Evolutionary conservation across 768 basidiomycete genomes (phyloP), one percentile per base, ranked within the genome.

Genomic region (Termitomyces eurrhizus): DNA sequence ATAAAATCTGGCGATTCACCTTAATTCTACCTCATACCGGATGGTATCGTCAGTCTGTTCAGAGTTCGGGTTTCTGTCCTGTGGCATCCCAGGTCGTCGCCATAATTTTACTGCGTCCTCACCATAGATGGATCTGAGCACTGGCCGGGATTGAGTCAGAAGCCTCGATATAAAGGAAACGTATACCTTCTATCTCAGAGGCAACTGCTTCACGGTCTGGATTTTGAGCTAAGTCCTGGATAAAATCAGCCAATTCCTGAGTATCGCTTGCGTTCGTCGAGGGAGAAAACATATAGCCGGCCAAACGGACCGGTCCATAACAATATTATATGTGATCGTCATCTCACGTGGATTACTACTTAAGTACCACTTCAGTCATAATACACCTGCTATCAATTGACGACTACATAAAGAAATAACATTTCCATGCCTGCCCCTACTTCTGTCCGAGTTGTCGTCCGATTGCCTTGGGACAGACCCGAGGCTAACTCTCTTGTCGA

Each of bases 81-180:
- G 59, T 60, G 64, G 59, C 62, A 66, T 36, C 24, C 57, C 50
- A 32, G 76, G 65, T 33, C 80, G 76, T 53, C 71, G 75, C 85
- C 87, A 92, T 36, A 85, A 70, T n/a, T 75, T 77, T 42, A 93
- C 76, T 14, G 86, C 78, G 45, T 82, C 75, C 9, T 88, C 84
- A 45, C 90, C 91, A 66, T 93, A 93, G 66, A 93, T 93, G 29
- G 90, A 90, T 69, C 85, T 87, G n/a, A 93, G 74, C 16, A 89
- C 92, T 89, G 67, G 62, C 29, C 35, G 29, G 5, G 39, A 13
- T 39, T 56, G 44, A 57, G 32, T 35, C 21, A 33, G 21, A 14
- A n/a, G 8, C 14, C 36, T 42, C 44, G 7, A 24, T 16, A 11
- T 24, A 26, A 33, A 48, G 26, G n/a, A 14, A 21, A n/a, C 60